Base-by-base conservation (phyloP, 2,329 filamentous ascomycete species). In the Byssochlamys sp. region DNA sequence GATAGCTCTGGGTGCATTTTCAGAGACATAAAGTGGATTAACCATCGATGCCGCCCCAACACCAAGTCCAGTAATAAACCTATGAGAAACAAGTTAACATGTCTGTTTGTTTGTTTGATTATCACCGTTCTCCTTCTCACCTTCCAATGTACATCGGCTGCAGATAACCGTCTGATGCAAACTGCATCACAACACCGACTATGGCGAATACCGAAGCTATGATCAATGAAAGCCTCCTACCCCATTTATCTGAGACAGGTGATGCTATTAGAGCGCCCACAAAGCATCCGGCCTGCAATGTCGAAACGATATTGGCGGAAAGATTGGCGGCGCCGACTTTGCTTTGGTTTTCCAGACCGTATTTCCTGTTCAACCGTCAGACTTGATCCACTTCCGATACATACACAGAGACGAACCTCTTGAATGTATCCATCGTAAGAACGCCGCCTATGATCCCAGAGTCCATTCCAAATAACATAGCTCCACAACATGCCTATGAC, bases 361-460 rank as follows among this genome's bases (percentile, higher is more conserved):
- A 86, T 63, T 81, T 80, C 0, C 80, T 82, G 55, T 55, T 25
- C 2, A 54, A 35, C 31, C 57, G 68, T 57, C 61, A 63, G 57
- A 35, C 71, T 69, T 58, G 56, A 45, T 61, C 27, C 58, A 29
- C 39, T 52, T 52, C 4, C 3, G 5, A 33, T 25, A 14, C 27
- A 52, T 24, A 14, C 27, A 52, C 11, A 25, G 7, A 51, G 26
- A 64, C 75, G 51, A 73, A 84, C 76, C 72, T 68, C 67, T 82
- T 78, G 62, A 86, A 86, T 4, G 77, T 75, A 14, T 77, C 72
- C 74, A 88, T 79, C 54, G 80, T 82, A 27, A 88, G 73, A 52
- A 88, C 83, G 63, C 86, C 86, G 39, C 85, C 84, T 60, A 88
- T 87, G 61, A 85, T 85, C 56, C 85, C 85, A 28, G 84, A 86